Conservation (phyloP, 768 basidiomycete species). For the Leucosporidium scottii region DNA sequence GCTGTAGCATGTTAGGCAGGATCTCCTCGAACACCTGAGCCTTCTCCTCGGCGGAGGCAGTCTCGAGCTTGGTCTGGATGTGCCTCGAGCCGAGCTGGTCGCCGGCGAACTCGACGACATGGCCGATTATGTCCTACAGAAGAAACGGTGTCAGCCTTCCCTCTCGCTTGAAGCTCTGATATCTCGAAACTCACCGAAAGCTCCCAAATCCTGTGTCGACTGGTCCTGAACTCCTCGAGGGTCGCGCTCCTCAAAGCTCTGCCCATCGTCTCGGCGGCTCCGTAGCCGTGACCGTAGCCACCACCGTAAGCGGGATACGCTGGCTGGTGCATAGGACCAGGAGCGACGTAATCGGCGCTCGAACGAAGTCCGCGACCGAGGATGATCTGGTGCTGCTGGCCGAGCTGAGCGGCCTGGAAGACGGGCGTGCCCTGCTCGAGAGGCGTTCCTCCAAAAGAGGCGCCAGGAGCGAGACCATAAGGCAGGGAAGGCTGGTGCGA, state of each 20-base stretch:
- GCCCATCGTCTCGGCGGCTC: constrained; percentile 8
- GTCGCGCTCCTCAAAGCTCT: constrained; percentile 57
- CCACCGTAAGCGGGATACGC: background rate
- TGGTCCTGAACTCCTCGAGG: constrained; percentile 76
- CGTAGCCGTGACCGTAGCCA: background rate
- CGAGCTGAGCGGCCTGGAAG: constrained; percentile 3
- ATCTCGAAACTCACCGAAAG: constrained; percentile 53
- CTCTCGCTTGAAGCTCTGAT: constrained; percentile 11
- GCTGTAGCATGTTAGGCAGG: constrained; percentile 64
- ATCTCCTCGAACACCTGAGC: constrained; percentile 79
- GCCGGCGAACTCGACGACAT: constrained; percentile 81
- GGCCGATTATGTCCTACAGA: constrained; percentile 70
- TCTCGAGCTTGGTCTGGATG: constrained; percentile 80
- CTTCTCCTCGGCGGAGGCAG: constrained; percentile 68
- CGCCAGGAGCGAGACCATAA: constrained; percentile 3
- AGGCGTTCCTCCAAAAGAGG: background rate
- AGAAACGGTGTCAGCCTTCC: too few relatives aligned
- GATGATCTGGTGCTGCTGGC: constrained; percentile 34
- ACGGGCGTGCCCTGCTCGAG: background rate
- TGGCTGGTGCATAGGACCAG: constrained; percentile 8
- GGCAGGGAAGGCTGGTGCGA: constrained; percentile 2
- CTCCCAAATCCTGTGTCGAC: constrained; percentile 73
- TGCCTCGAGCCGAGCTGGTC: constrained; percentile 99
- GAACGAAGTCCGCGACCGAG: constrained; percentile 18
- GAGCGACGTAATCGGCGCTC: constrained; percentile 28